phyloP scores from a whole-genome alignment of 2,329 filamentous ascomycete genomes.

The Sclerotinia trifoliorum region DNA sequence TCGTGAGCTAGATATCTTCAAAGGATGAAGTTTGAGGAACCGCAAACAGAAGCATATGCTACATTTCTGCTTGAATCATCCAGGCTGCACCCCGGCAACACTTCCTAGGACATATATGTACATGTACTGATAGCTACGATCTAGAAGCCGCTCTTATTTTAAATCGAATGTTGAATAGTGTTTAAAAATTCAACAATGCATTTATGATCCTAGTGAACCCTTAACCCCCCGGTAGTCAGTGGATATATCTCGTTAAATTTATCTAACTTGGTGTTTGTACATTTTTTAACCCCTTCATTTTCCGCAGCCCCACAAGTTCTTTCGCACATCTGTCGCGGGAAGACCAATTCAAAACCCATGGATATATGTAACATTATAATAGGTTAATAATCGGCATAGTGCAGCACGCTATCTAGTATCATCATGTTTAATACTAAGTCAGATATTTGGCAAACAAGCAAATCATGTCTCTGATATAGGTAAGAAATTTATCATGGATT shows the following conservation, averaged over 20 bases:
- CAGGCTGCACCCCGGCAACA: not conserved
- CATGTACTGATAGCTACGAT: slow-evolving; percentile 9
- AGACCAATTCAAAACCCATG: slow-evolving; percentile 3
- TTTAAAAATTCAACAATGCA: slow-evolving; percentile 19
- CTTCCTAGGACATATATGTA: not conserved
- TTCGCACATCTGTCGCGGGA: slow-evolving; percentile 12
- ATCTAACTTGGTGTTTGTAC: slow-evolving; percentile 8
- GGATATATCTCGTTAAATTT: not conserved
- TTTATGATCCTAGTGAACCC: slow-evolving; percentile 14
- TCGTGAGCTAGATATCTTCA: not conserved
- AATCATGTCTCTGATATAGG: slow-evolving; percentile 1
- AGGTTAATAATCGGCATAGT: slow-evolving; percentile 4
- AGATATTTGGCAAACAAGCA: not conserved
- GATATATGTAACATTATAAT: not conserved
- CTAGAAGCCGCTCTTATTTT: slow-evolving; percentile 11
- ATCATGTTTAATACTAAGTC: not conserved
- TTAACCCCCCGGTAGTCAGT: not conserved
- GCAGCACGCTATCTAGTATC: slow-evolving; percentile 4
- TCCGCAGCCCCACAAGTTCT: slow-evolving; percentile 18
- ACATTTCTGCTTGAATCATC: not conserved
- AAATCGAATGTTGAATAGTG: slow-evolving; percentile 3
- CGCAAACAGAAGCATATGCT: slow-evolving; percentile 3
- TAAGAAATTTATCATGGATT: slow-evolving; percentile 14
- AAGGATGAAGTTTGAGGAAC: not conserved
- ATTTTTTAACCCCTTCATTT: slow-evolving; percentile 4